Base-by-base conservation (phyloP, 768 basidiomycete species). In the Hygrocybe coccinea region DNA sequence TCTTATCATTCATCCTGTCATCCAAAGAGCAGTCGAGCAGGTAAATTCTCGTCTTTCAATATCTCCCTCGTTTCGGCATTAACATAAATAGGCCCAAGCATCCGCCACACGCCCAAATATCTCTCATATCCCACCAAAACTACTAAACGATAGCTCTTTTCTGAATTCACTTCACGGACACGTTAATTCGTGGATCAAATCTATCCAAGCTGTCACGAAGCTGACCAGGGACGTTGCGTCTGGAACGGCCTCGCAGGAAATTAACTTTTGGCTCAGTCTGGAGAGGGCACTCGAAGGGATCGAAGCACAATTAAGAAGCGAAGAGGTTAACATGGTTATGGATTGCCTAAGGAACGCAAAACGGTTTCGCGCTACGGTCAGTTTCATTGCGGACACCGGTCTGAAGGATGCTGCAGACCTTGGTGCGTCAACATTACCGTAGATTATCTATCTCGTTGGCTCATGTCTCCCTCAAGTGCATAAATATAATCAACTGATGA, bases 401-500 rank as follows among this genome's bases (percentile, higher is more conserved):
- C 69, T 98, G 60, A 95, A 94, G 70, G 91, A 95, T 64, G 92
- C 95, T 8, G 89, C 87, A 44, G 94, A 97, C 63, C 76, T 85
- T 2, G 91, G 89, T 88, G 58, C 63, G 86, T 71, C 48, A 9
- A 7, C 29, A 1, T 12, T 39, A 22, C n/a, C 36, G 34, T 34
- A n/a, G 49, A 19, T 9, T 11, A 7, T 12, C 5, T 19, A 9
- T 35, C 15, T 5, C 4, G 5, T 4, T 38, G 29, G 37, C 37
- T 2, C 12, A 29, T 50, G 54, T 14, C 21, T 56, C 50, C 19
- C 3, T 61, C n/a, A n/a, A 91, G 95, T 97, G 10, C 93, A 95
- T 77, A 97, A 97, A 70, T 95, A 97, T 76, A 98, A 99, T 65
- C 87, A 91, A 59, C 79, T 98, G 55, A 98, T 99, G 97, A 97